phyloP scores from a whole-genome alignment of 2,329 filamentous ascomycete genomes.

The Chalaropsis thielavioides region DNA sequence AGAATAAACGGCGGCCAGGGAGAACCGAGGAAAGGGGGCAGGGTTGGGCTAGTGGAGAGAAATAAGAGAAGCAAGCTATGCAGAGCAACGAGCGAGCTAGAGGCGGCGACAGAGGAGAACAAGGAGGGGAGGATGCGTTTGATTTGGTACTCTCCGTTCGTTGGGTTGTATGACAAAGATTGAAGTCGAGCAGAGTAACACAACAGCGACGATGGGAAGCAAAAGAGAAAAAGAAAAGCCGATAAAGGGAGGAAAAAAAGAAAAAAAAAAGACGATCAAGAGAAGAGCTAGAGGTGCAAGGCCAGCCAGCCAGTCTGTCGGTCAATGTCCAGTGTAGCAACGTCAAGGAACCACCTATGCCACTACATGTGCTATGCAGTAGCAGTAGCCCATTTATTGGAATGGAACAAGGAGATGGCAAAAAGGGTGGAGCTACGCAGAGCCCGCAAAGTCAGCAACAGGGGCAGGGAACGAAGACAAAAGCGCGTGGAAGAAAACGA shows the following conservation, averaged over 20 bases:
- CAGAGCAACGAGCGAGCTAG: neutral
- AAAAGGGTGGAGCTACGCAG: neutral
- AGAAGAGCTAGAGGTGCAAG: neutral
- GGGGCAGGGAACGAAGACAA: neutral
- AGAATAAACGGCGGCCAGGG: neutral
- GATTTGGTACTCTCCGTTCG: neutral
- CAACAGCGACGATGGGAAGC: neutral
- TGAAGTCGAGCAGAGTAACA: neutral
- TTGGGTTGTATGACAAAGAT: neutral
- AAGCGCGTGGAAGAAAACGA: neutral
- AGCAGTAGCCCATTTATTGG: neutral
- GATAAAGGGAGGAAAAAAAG: neutral
- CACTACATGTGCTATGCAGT: neutral
- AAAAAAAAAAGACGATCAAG: neutral
- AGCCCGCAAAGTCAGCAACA: neutral
- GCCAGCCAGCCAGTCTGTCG: neutral
- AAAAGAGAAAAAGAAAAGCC: neutral
- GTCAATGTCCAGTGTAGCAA: neutral
- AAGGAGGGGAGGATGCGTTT: neutral
- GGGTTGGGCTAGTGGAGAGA: conserved; percentile 3
- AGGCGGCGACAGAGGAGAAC: neutral
- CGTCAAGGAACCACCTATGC: neutral
- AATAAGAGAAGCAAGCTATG: neutral
- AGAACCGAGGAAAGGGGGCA: neutral
- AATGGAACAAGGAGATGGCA: neutral